Conservation (phyloP, 108 stramenopile genomes). For the Discostella stelligeroides region DNA sequence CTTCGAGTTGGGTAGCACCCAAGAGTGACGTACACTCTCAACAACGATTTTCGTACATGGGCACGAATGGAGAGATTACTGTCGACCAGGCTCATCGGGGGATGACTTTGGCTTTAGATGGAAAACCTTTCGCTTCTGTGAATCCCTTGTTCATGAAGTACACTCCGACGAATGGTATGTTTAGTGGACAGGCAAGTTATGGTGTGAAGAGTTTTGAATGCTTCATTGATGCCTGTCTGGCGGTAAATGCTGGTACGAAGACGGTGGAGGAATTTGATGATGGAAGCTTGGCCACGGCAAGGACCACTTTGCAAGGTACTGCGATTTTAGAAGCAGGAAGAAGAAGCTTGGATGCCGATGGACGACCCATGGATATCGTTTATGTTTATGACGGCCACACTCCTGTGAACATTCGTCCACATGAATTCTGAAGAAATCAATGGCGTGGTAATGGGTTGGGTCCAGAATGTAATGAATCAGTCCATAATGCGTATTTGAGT, state of each 20-base stretch:
- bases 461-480: no score
- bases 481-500: no score
- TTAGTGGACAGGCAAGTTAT: slow-evolving; percentile 96
- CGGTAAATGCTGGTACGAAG: slow-evolving; percentile 62
- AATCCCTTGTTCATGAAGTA: slow-evolving; percentile 99
- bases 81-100: slow-evolving; percentile 99
- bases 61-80: slow-evolving; percentile 93
- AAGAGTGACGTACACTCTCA: slow-evolving; percentile 97
- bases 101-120: slow-evolving; percentile 91
- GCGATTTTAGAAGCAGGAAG: slow-evolving; percentile 98
- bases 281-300: slow-evolving; percentile 91
- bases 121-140: slow-evolving; percentile 84
- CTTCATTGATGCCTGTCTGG: slow-evolving; percentile 71
- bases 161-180: slow-evolving; percentile 94
- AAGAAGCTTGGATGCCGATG: slow-evolving; percentile 84
- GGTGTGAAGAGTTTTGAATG: slow-evolving; percentile 95
- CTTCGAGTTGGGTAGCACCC: slow-evolving; percentile 97
- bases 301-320: slow-evolving; percentile 95
- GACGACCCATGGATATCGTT: slow-evolving; percentile 87
- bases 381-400: slow-evolving; percentile 60
- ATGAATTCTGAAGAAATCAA: no score
- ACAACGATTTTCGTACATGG: slow-evolving; percentile 99
- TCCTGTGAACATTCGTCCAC: no score
- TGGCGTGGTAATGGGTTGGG: no score
- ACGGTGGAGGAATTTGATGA: slow-evolving; percentile 84